phyloP scores from a whole-genome alignment of 371 early-diverging fungal genomes.

The Lichtheimia corymbifera region DNA sequence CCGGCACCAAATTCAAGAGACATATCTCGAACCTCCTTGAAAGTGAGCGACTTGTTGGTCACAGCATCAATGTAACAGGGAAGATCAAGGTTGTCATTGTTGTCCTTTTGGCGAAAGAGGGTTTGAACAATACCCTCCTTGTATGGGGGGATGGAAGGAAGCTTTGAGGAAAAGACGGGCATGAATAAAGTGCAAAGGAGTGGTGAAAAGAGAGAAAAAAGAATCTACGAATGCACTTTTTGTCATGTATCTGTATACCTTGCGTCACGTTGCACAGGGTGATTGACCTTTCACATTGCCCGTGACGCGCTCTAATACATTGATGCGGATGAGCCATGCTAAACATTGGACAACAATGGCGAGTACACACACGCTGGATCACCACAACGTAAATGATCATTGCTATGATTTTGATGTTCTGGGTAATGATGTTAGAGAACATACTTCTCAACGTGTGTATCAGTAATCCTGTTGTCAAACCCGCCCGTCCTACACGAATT shows the following conservation, averaged over 20 bases:
- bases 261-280: too few species aligned
- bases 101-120: not conserved
- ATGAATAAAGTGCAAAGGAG: not conserved
- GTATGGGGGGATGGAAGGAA: not conserved
- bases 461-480: too few species aligned
- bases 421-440: too few species aligned
- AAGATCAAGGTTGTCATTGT: slow-evolving; percentile 2
- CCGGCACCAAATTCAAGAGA: slow-evolving; percentile 5
- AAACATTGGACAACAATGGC: too few species aligned
- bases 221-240: not conserved
- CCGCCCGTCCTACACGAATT: too few species aligned
- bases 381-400: too few species aligned
- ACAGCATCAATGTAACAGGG: slow-evolving; percentile 56
- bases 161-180: slow-evolving; percentile 3
- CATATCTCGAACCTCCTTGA: slow-evolving; percentile 57
- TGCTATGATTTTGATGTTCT: too few species aligned
- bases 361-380: too few species aligned
- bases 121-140: slow-evolving; percentile 3
- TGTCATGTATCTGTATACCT: not conserved
- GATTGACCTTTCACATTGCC: too few species aligned
- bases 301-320: too few species aligned
- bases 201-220: not conserved
- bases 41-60: slow-evolving; percentile 57
- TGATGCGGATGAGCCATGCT: too few species aligned
- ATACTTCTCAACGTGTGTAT: too few species aligned